phyloP scores from a whole-genome alignment of 495 filamentous ascomycete genomes.

The Durotheca rogersii region DNA sequence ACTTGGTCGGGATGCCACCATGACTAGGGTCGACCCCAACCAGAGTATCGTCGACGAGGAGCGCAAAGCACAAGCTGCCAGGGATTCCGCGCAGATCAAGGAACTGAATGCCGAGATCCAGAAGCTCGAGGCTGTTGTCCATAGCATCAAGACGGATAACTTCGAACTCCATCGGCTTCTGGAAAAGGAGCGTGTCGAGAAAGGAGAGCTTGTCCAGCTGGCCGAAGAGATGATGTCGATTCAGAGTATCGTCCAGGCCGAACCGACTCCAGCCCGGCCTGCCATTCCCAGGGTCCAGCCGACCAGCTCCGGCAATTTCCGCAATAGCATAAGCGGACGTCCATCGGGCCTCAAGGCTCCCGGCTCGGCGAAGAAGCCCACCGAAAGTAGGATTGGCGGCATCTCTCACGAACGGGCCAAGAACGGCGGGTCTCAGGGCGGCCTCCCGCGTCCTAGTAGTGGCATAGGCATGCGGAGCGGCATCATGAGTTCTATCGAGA shows the following conservation, averaged over 20 bases:
- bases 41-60: constrained; percentile 48
- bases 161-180: constrained; percentile 62
- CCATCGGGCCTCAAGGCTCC: constrained; percentile 49
- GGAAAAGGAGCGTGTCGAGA: constrained; percentile 82
- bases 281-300: constrained; percentile 14
- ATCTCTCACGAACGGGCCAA: constrained; percentile 45
- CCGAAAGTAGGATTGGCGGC: constrained; percentile 48
- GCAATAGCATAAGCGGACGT: constrained; percentile 31
- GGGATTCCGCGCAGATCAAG: constrained; percentile 54
- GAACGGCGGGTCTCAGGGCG: constrained; percentile 40
- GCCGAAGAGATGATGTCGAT: constrained; percentile 86
- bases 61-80: constrained; percentile 51
- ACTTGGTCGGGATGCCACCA: constrained; percentile 61
- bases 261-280: constrained; percentile 16
- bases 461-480: constrained; percentile 52
- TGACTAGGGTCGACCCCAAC: constrained; percentile 58
- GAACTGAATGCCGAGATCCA: constrained; percentile 66
- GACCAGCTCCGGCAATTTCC: constrained; percentile 21
- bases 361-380: constrained; percentile 32
- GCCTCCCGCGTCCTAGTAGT: constrained; percentile 45
- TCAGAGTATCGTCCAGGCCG: constrained; percentile 36
- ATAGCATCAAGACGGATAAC: constrained; percentile 64
- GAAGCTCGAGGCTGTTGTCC: constrained; percentile 67
- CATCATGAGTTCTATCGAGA: constrained; percentile 72
- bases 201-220: constrained; percentile 87